Percentiles rank a stretch among this genome's conserved stretches.
These are phyloP conservation scores for Plasmopara viticola DNA, from an alignment of 352 stramenopile species.

Conservation along the genomic window DNA sequence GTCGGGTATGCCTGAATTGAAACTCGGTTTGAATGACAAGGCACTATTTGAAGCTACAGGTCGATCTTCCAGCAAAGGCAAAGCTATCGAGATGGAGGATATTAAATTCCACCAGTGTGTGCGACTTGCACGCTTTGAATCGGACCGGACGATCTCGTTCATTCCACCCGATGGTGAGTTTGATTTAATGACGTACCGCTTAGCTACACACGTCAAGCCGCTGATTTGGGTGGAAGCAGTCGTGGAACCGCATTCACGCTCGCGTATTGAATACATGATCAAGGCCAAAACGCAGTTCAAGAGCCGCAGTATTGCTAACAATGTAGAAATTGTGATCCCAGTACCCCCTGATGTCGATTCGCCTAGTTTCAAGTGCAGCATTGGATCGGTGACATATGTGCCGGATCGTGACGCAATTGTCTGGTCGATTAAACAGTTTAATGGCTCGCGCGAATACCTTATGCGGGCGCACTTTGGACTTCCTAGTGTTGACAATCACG, in stretches of 20 bases:
- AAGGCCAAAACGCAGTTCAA: constrained; percentile 99
- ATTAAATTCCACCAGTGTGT: constrained; percentile 99
- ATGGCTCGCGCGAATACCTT: constrained; percentile 96
- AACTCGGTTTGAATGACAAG: constrained; percentile 99
- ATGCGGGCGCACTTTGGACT: constrained; percentile 99
- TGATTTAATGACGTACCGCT: constrained; percentile 98
- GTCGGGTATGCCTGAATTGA: constrained; percentile 98
- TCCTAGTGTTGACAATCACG: constrained; percentile 90
- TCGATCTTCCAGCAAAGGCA: constrained; percentile 81
- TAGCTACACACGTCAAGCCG: constrained; percentile 98
- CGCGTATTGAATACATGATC: constrained; percentile 98
- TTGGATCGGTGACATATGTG: constrained; percentile 97
- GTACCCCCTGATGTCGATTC: constrained; percentile 98
- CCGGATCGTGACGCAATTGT: constrained; percentile 97
- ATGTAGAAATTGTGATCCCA: constrained; percentile 99
- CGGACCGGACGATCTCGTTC: constrained; percentile 99
- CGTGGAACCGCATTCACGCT: constrained; percentile 96
- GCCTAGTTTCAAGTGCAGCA: constrained; percentile 97
- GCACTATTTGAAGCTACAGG: constrained; percentile 98
- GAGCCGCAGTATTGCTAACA: constrained; percentile 96
- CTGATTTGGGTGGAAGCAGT: constrained; percentile 98
- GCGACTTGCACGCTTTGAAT: constrained; percentile 97
- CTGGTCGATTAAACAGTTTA: constrained; percentile 99
- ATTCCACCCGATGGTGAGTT: constrained; percentile 99
- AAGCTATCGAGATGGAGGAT: constrained; percentile 98